phyloP scores from a whole-genome alignment of 768 basidiomycete genomes.

The Naganishia vaughanmartiniae region DNA sequence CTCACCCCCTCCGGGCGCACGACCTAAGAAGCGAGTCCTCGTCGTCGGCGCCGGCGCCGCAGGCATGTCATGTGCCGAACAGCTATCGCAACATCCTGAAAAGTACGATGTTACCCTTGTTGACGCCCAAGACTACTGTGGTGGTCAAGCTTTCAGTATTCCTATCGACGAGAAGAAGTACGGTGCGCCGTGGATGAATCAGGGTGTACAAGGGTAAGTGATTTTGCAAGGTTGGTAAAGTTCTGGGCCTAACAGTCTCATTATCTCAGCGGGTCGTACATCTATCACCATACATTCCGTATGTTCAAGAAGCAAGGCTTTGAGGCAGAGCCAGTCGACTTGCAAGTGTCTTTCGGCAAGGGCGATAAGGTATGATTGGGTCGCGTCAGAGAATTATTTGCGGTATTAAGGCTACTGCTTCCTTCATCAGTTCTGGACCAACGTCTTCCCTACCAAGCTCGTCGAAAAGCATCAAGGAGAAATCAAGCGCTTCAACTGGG shows the following conservation, averaged over 20 bases:
- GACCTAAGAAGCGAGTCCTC: constrained; percentile 51
- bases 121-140: constrained; percentile 53
- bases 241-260: constrained; percentile 13
- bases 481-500: constrained; percentile 53
- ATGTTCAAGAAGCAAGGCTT: constrained; percentile 52
- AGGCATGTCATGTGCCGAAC: constrained; percentile 54
- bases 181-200: constrained; percentile 54
- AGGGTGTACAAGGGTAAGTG: constrained; percentile 54
- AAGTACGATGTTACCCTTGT: constrained; percentile 54
- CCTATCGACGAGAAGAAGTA: constrained; percentile 52
- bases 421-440: constrained; percentile 53
- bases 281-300: constrained; percentile 55
- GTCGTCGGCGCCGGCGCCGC: constrained; percentile 56
- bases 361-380: constrained; percentile 49
- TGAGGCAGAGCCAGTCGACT: constrained; percentile 54
- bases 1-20: constrained; percentile 8
- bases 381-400: background rate
- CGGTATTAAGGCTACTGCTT: background rate
- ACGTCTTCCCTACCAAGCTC: constrained; percentile 55
- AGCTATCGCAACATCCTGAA: constrained; percentile 53
- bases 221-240: constrained; percentile 39
- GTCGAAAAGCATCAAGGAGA: constrained; percentile 52
- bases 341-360: constrained; percentile 56
- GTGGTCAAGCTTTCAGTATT: constrained; percentile 56
- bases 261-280: constrained; percentile 40